These are phyloP conservation scores for Kokia cookei DNA, from an alignment of 441 rosid species.

Conservation along the genomic window DNA sequence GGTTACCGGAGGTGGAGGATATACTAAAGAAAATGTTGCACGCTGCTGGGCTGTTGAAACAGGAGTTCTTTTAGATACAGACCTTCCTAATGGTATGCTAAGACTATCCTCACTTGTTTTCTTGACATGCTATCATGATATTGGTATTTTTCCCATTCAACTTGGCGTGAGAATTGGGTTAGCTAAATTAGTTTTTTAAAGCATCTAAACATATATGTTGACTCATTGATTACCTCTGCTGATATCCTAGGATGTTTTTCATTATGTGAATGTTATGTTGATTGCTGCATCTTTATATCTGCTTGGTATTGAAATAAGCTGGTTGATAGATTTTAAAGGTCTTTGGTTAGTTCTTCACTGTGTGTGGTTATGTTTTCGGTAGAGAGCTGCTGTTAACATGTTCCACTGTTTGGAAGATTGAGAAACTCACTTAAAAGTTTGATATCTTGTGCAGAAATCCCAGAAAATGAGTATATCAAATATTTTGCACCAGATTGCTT, in stretches of 20 bases:
- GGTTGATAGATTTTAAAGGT: background rate
- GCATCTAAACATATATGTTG: background rate
- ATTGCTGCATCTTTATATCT: background rate
- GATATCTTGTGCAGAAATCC: slow-evolving; percentile 65
- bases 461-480: slow-evolving; percentile 79
- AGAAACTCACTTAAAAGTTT: background rate
- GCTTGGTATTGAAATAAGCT: background rate
- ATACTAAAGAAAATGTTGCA: slow-evolving; percentile 97
- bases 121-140: background rate
- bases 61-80: slow-evolving; percentile 82
- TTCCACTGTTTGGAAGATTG: background rate
- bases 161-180: background rate
- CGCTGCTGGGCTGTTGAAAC: slow-evolving; percentile 99
- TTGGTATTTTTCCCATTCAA: background rate
- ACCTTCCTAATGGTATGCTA: slow-evolving; percentile 78
- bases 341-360: background rate
- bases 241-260: background rate
- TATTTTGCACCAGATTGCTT: slow-evolving; percentile 86
- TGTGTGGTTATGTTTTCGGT: background rate
- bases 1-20: slow-evolving; percentile 99
- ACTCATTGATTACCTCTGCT: background rate
- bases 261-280: background rate
- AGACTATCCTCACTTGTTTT: background rate
- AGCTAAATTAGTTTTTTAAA: background rate
- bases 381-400: background rate